phyloP scores from a whole-genome alignment of 2,329 filamentous ascomycete species.

The Metarhizium sp. region DNA sequence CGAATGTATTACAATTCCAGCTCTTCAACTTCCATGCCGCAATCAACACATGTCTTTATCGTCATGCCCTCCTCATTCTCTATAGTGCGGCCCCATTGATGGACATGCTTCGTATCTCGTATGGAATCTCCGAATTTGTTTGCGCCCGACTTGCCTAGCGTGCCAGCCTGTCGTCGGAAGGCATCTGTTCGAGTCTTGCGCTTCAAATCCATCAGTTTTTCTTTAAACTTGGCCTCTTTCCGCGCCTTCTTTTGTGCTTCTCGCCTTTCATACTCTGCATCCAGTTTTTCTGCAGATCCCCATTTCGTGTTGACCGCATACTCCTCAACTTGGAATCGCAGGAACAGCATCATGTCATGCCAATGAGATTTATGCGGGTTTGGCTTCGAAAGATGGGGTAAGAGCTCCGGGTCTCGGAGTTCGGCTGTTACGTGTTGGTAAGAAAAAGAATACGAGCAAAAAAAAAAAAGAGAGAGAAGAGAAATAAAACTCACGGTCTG shows the following conservation, averaged over 20 bases:
- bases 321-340: slow-evolving; percentile 88
- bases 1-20: slow-evolving; percentile 44
- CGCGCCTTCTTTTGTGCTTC: slow-evolving; percentile 71
- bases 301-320: slow-evolving; percentile 88
- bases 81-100: slow-evolving; percentile 72
- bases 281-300: slow-evolving; percentile 77
- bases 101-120: slow-evolving; percentile 64
- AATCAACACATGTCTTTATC: slow-evolving; percentile 69
- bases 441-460: neutral
- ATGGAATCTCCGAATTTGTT: slow-evolving; percentile 70
- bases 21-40: slow-evolving; percentile 73
- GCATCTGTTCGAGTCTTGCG: slow-evolving; percentile 88
- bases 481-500: slow-evolving; percentile 57
- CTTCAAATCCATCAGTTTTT: slow-evolving; percentile 82
- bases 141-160: slow-evolving; percentile 42
- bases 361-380: slow-evolving; percentile 95
- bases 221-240: slow-evolving; percentile 87
- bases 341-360: slow-evolving; percentile 98
- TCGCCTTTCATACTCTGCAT: slow-evolving; percentile 77
- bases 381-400: slow-evolving; percentile 79
- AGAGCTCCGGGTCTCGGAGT: slow-evolving; percentile 74
- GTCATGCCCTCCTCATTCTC: slow-evolving; percentile 64
- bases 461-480: neutral
- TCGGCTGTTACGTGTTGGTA: slow-evolving; percentile 50
- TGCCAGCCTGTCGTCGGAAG: slow-evolving; percentile 62